Base-by-base conservation (phyloP, 129 eudicot species). In the Helichrysum umbraculigerum region DNA sequence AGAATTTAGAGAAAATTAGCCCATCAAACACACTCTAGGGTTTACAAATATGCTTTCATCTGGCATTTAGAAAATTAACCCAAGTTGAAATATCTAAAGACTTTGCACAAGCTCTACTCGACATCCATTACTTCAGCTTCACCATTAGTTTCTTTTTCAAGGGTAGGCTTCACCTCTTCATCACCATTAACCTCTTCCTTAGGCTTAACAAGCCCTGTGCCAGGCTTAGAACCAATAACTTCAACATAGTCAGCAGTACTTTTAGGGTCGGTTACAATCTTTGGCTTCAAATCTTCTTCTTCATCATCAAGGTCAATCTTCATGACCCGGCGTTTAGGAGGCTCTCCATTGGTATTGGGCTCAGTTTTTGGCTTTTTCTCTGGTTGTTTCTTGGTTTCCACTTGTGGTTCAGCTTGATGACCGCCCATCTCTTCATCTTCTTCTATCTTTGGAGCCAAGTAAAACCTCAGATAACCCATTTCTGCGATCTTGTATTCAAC, bases 401-500 rank as follows among this genome's bases (percentile, higher is more conserved):
- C 51, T 20, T 61, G 81, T 59, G 89, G 82, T 74, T 85, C 82
- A 6, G 80, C 67, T n/a, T 41, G 75, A 60, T 76, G 75, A 83
- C 78, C 66, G 6, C 71, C 85, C 83, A 79, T 85, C 71, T 83
- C 90, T 5, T 84, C 93, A 8, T 91, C 97, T 57, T 91, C 93
- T 65, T 88, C 97, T 5, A 91, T 88, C 84, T 91, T 91, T 42
- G 94, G 94, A 59, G 97, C 97, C 73, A 91, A 59, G 60, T 88
- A 91, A 83, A 80, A 91, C 79, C 94, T 88, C 44, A 91, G 47
- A 64, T 91, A 77, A 21, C 97, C 97, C 86, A 88, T 86, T 62
- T 91, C 97, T 34, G 88, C 93, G 29, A 91, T 83, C 65, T 88
- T 91, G 90, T 91, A 91, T 79, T 91, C 97, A 3, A 91, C 89